Percentiles rank a stretch among this genome's conserved stretches.
Evolutionary conservation across 1,139 yeast genomes (phyloP).

Genomic region (Diutina ranongensis): DNA sequence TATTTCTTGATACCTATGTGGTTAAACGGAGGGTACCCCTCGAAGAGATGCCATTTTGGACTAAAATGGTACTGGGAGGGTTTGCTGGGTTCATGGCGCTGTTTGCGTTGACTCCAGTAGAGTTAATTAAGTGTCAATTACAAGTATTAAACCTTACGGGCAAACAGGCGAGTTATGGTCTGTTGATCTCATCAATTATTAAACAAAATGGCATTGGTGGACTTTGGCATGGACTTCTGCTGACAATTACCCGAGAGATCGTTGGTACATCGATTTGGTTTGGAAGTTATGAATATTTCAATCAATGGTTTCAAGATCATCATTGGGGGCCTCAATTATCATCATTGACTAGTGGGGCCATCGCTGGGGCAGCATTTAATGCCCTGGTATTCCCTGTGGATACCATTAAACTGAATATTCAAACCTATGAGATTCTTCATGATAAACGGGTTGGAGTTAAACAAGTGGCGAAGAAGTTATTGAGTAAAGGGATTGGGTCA

Average conservation of each 20-base stretch:
- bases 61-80: slow-evolving; percentile 44
- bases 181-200: slow-evolving; percentile 34
- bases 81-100: slow-evolving; percentile 78
- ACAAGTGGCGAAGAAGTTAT: slow-evolving; percentile 5
- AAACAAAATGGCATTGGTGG: slow-evolving; percentile 41
- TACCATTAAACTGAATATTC: slow-evolving; percentile 75
- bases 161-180: slow-evolving; percentile 12
- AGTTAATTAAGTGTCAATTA: slow-evolving; percentile 74
- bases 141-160: slow-evolving; percentile 53
- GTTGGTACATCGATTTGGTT: slow-evolving; percentile 95
- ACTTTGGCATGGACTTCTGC: slow-evolving; percentile 74
- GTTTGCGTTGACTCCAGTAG: slow-evolving; percentile 80
- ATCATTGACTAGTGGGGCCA: slow-evolving; percentile 53
- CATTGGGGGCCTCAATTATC: slow-evolving; percentile 34
- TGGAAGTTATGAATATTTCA: slow-evolving; percentile 56
- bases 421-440: slow-evolving; percentile 30
- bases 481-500: slow-evolving; percentile 19
- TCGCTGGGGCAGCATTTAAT: slow-evolving; percentile 78
- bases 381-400: slow-evolving; percentile 80
- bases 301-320: slow-evolving; percentile 22
- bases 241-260: slow-evolving; percentile 76
- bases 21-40: not conserved
- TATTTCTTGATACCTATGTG: not conserved
- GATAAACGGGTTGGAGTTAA: slow-evolving; percentile 17
- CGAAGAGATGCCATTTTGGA: slow-evolving; percentile 3